Percentiles rank a stretch among this genome's conserved stretches.
phyloP scores from a whole-genome alignment of 805 yeast genomes.

The Priceomyces carsonii region DNA sequence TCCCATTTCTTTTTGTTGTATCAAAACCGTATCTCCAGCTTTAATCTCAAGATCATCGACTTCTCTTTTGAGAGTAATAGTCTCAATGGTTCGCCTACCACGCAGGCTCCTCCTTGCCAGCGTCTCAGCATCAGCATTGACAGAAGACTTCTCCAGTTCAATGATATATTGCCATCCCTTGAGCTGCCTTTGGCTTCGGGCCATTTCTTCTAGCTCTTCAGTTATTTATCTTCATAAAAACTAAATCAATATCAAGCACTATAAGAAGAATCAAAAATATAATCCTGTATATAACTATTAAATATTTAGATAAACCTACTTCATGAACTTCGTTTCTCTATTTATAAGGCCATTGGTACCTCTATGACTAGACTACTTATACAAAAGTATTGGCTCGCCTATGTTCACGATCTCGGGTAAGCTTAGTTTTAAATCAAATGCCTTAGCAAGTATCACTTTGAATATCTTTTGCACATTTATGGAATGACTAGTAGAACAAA shows the following conservation, averaged over 20 bases:
- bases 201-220: conserved; percentile 13
- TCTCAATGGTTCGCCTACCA: conserved; percentile 10
- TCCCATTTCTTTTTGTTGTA: conserved; percentile 31
- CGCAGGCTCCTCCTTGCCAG: conserved; percentile 22
- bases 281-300: conserved; percentile 1
- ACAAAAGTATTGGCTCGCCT: conserved; percentile 91
- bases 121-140: conserved; percentile 4
- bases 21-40: conserved; percentile 54
- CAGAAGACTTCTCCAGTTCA: conserved; percentile 5
- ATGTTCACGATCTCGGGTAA: conserved; percentile 79
- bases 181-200: conserved; percentile 18
- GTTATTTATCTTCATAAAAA: background rate
- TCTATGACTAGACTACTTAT: conserved; percentile 29
- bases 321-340: conserved; percentile 7
- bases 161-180: conserved; percentile 38
- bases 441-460: conserved; percentile 85
- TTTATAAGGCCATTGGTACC: conserved; percentile 1
- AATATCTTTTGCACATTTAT: conserved; percentile 93
- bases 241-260: background rate
- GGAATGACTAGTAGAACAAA: conserved; percentile 89
- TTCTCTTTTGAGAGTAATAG: conserved; percentile 37
- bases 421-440: conserved; percentile 80
- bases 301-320: conserved; percentile 1
- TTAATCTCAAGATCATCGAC: conserved; percentile 49
- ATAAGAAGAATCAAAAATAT: background rate